phyloP scores from a whole-genome alignment of 2,329 filamentous ascomycete genomes.

The Chaetomium strumarium region DNA sequence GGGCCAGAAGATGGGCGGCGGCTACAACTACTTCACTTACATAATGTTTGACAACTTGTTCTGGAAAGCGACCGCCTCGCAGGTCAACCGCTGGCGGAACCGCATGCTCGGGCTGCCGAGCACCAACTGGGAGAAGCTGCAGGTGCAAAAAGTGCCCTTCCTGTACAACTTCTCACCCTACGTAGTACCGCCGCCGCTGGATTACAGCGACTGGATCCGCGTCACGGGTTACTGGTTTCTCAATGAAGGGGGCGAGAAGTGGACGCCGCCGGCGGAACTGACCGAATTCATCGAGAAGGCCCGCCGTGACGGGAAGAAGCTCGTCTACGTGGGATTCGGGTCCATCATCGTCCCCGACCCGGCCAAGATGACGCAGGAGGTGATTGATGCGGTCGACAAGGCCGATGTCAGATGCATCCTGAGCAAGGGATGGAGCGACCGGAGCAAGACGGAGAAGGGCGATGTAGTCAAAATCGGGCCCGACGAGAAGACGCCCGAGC shows the following conservation, averaged over 20 bases:
- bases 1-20: constrained; percentile 88
- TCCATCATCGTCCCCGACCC: constrained; percentile 93
- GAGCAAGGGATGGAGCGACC: constrained; percentile 95
- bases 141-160: constrained; percentile 96
- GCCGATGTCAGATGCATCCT: constrained; percentile 92
- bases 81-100: constrained; percentile 90
- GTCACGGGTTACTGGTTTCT: constrained; percentile 99
- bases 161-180: constrained; percentile 94
- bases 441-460: constrained; percentile 34
- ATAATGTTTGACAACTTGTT: constrained; percentile 96
- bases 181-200: constrained; percentile 88
- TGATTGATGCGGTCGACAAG: constrained; percentile 83
- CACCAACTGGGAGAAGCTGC: constrained; percentile 83
- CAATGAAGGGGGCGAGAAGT: constrained; percentile 61
- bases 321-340: constrained; percentile 96
- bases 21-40: constrained; percentile 93
- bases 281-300: constrained; percentile 78
- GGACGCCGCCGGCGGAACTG: constrained; percentile 70
- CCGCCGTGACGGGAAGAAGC: constrained; percentile 73
- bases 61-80: constrained; percentile 86
- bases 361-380: constrained; percentile 80
- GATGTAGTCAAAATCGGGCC: constrained; percentile 46
- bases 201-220: constrained; percentile 96
- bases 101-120: constrained; percentile 69
- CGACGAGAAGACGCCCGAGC: constrained; percentile 52